A percentile compares a stretch with the other conserved stretches of the same genome.
Conservation (phyloP, 2,329 filamentous ascomycete genomes). For the Neurospora crassa region DNA sequence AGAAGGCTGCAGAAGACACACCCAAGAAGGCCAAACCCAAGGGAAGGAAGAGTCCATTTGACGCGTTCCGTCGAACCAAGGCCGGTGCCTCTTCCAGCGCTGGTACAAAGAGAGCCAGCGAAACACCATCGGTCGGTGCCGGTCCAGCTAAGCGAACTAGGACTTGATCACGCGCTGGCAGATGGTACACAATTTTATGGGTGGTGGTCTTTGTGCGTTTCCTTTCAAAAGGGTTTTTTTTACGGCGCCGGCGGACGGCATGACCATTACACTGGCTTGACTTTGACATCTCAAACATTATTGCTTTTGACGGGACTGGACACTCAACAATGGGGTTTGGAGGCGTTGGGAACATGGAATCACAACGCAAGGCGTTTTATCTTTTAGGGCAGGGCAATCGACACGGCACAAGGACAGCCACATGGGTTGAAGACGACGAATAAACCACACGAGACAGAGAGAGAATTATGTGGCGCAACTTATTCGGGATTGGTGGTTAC, state of each 20-base stretch:
- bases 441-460: not conserved
- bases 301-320: not conserved
- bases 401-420: not conserved
- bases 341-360: not conserved
- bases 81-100: constrained; percentile 27
- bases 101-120: constrained; percentile 35
- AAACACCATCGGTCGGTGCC: constrained; percentile 21
- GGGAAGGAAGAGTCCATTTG: constrained; percentile 46
- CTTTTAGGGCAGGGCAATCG: not conserved
- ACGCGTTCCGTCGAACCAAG: constrained; percentile 61
- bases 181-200: not conserved
- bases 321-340: not conserved
- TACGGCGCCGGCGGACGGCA: not conserved
- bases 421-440: not conserved
- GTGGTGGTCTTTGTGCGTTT: not conserved
- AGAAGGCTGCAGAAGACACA: constrained; percentile 33
- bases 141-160: constrained; percentile 31
- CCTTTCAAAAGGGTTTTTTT: not conserved
- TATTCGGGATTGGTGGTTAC: not conserved
- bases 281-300: not conserved
- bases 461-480: not conserved
- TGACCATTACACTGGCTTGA: not conserved
- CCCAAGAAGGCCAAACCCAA: constrained; percentile 30
- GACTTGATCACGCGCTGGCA: constrained; percentile 8
- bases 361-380: not conserved